Evolutionary conservation across 2,329 filamentous ascomycete genomes (phyloP), one percentile per base, ranked within the genome.

Genomic region (Plectosphaerella plurivora): DNA sequence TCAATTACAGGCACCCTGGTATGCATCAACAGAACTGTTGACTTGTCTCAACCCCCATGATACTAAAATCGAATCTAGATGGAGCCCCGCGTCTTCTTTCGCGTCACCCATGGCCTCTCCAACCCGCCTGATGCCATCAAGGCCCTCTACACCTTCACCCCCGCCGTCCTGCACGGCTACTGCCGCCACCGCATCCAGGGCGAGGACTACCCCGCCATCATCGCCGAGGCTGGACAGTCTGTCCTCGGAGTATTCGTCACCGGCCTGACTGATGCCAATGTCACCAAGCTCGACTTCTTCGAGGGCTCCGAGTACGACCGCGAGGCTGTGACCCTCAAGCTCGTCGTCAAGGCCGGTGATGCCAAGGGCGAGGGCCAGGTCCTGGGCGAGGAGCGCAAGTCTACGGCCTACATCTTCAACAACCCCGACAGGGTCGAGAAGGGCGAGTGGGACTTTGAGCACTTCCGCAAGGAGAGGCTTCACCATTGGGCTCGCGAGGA

Each of bases 61-160:
- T 33, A 33, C 28, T 33, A 8, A 33, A 33, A 33, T n/a, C n/a
- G 28, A 33, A 33, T 9, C 7, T 46, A 75, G 73, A 97, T 97
- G 91, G 88, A 87, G n/a, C 84, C 88, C 0, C 83, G 88, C 63
- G 86, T 97, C 62, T 90, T 97, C 60, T 87, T 88, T 72, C 87
- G 88, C 35, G 91, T 96, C 44, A 89, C 89, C 68, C 89, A 92
- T 70, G 82, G 84, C 59, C 70, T 72, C 9, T 67, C 72, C 15
- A 61, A 66, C 5, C 75, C 77, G 56, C 63, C 81, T 63, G 36
- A 79, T 67, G 63, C 76, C 67, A 67, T 79, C 37, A 63, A 71
- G 51, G 66, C 81, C 46, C 73, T 93, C 36, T 82, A 82, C 56
- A 81, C 69, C 1, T 83, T 91, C 65, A 77, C 77, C 0, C 89